Evolutionary conservation across 1,139 yeast species (phyloP).

Genomic region (Zygosaccharomyces sapae): DNA sequence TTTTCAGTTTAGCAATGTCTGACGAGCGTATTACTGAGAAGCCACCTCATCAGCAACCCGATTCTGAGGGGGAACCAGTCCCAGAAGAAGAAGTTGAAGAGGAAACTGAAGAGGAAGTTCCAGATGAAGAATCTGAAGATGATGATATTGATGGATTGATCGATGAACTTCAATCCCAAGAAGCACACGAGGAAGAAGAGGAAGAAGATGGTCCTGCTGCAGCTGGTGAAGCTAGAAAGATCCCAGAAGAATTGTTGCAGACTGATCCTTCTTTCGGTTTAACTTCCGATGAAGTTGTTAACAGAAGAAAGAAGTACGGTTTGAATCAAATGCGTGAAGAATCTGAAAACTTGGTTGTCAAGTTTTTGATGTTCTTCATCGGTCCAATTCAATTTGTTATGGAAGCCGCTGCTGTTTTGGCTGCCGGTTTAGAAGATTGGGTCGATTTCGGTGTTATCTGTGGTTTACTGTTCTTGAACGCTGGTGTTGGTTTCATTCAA

Average conservation of each 20-base stretch:
- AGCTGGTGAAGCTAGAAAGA: conserved; percentile 52
- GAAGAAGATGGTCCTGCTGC: conserved; percentile 39
- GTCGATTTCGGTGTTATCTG: conserved; percentile 98
- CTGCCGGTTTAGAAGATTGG: conserved; percentile 99
- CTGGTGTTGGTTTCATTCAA: conserved; percentile 93
- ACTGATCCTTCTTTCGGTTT: conserved; percentile 85
- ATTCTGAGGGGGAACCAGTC: conserved; percentile 17
- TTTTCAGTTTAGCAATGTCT: conserved; percentile 22
- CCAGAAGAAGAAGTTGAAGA: conserved; percentile 37
- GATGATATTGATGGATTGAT: conserved; percentile 88
- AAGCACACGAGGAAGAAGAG: conserved; percentile 52
- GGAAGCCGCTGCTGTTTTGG: conserved; percentile 97
- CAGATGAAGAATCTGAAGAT: conserved; percentile 46
- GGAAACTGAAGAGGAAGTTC: conserved; percentile 31
- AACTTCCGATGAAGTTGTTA: conserved; percentile 71
- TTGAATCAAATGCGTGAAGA: conserved; percentile 94
- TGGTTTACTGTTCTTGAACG: conserved; percentile 82
- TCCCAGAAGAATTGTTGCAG: conserved; percentile 84
- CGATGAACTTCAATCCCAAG: conserved; percentile 82
- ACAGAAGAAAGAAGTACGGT: conserved; percentile 93
- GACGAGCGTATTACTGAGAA: conserved; percentile 40
- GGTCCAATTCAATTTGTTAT: conserved; percentile 99
- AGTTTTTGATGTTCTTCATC: conserved; percentile 87
- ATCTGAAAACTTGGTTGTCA: conserved; percentile 73
- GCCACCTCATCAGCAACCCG: conserved; percentile 18